These are phyloP conservation scores for Emydomyces testavorans DNA, from an alignment of 2,329 filamentous ascomycete genomes.

Conservation along the genomic window DNA sequence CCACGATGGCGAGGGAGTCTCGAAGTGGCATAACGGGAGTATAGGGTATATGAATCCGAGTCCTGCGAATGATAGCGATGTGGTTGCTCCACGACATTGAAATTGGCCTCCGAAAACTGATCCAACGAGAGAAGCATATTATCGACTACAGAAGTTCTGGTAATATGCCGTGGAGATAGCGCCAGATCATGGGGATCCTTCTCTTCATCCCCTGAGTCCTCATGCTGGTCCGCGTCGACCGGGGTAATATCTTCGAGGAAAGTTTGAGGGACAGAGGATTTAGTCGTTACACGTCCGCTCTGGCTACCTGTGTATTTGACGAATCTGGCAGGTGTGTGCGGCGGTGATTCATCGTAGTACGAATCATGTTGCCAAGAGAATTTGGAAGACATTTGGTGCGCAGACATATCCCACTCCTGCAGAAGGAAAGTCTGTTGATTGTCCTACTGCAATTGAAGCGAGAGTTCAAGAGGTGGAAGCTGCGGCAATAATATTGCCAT, in stretches of 20 bases:
- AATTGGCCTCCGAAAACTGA: conserved; percentile 44
- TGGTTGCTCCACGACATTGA: conserved; percentile 1
- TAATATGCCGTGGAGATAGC: conserved; percentile 47
- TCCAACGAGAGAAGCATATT: conserved; percentile 93
- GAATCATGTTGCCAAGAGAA: conserved; percentile 15
- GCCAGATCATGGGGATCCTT: conserved; percentile 26
- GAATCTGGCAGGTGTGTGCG: conserved; percentile 32
- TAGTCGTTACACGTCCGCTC: background rate
- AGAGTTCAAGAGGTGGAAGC: background rate
- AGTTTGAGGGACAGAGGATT: conserved; percentile 32
- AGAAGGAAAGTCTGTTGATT: background rate
- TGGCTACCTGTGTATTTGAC: conserved; percentile 23
- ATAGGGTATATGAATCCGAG: conserved; percentile 27
- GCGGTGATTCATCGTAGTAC: conserved; percentile 25
- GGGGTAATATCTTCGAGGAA: conserved; percentile 30
- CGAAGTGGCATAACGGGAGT: conserved; percentile 23
- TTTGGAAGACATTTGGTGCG: conserved; percentile 8
- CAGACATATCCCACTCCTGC: conserved; percentile 1
- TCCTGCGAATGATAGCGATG: conserved; percentile 31
- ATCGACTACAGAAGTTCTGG: conserved; percentile 82
- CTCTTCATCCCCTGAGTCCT: conserved; percentile 27
- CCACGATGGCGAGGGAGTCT: conserved; percentile 39
- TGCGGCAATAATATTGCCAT: conserved; percentile 1
- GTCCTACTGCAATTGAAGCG: background rate
- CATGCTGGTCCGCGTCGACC: conserved; percentile 25